Evolutionary conservation across 805 yeast species (phyloP), one percentile per base, ranked within the genome.

Genomic region (Schizosaccharomyces lindneri): DNA sequence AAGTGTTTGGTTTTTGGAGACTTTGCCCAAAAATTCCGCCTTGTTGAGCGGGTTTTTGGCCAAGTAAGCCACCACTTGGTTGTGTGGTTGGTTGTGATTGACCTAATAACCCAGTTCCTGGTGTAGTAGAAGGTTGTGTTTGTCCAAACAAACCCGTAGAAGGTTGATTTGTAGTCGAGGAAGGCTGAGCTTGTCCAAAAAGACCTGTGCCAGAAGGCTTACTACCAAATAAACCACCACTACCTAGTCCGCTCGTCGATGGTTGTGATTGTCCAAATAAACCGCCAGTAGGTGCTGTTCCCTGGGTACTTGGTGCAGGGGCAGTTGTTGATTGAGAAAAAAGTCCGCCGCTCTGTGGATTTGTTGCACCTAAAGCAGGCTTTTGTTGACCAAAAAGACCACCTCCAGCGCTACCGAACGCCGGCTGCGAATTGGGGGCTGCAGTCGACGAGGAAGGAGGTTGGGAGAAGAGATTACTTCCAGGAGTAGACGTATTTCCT

Each of bases 1-100:
- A 36, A 36, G 41, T 36, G 2, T 11, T 36, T 36, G 41, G 41
- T 36, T 36, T 36, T 13, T 9, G 15, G 13, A 36, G 41, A 36
- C 41, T 36, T 36, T 36, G 41, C 9, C 41, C 41, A 3, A 36
- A 36, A 5, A 36, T 2, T 36, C 41, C 41, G 2, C 17, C 63
- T 43, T 64, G 67, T 24, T 62, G 67, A 29, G 59, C 67, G 63
- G 63, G 69, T 55, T 62, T 66, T 31, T 64, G 66, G 19, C 63
- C 64, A 43, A 59, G 43, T 9, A 61, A 51, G 9, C 64, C 64
- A 21, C 59, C 61, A 48, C 36, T 17, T 15, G 27, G 60, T 55
- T 17, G 55, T 60, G 19, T 55, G 31, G 24, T 3, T 5, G 41
- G 17, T 13, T 36, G 41, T 36, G 41, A 6, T 7, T 36, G 41